Evolutionary conservation across 768 basidiomycete species (phyloP).

Genomic region (Boletus vermiculosoides): DNA sequence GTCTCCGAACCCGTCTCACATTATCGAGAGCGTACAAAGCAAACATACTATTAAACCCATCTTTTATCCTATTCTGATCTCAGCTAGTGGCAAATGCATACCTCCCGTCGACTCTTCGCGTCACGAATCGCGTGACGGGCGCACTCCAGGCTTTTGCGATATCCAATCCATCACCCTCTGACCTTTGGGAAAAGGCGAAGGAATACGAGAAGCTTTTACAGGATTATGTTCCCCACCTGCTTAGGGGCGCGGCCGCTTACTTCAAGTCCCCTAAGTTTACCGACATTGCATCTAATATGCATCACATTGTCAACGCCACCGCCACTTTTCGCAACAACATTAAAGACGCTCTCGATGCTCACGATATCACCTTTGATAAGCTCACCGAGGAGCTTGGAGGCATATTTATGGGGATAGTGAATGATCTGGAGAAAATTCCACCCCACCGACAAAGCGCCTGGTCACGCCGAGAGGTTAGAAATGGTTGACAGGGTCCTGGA

Average conservation of each 20-base stretch:
- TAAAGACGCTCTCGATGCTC: conserved; percentile 3
- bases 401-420: conserved; percentile 1
- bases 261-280: conserved; percentile 7
- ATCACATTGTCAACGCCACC: conserved; percentile 11
- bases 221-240: not conserved
- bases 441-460: not conserved
- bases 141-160: too few species aligned
- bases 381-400: conserved; percentile 12
- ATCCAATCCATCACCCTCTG: too few species aligned
- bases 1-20: too few species aligned
- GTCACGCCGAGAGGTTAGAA: conserved; percentile 3
- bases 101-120: too few species aligned
- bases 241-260: not conserved
- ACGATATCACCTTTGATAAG: not conserved
- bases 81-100: too few species aligned
- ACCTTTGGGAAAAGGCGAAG: too few species aligned
- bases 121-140: too few species aligned
- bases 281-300: conserved; percentile 1
- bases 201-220: too few species aligned
- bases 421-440: conserved; percentile 5
- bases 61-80: too few species aligned
- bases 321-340: conserved; percentile 11
- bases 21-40: too few species aligned
- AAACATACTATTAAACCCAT: too few species aligned
- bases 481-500: conserved; percentile 4